phyloP scores from a whole-genome alignment of 2,329 filamentous ascomycete genomes.

The Fusarium decemcellulare region DNA sequence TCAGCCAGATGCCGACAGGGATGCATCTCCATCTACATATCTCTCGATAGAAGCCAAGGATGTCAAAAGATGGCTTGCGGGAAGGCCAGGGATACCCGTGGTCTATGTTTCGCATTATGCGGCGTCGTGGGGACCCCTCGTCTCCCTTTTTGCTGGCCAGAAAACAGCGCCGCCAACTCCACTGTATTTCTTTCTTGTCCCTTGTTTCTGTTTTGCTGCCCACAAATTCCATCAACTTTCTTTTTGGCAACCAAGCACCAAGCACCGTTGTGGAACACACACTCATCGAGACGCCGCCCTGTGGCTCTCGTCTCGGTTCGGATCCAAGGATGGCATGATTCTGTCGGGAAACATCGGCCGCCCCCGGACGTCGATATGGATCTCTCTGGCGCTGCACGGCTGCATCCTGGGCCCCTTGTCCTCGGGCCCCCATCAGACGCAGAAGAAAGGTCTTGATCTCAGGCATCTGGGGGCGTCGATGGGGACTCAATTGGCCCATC shows the following conservation, averaged over 20 bases:
- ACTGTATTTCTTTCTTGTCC: background rate
- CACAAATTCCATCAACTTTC: conserved; percentile 29
- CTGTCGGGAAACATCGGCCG: conserved; percentile 46
- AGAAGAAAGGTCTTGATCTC: conserved; percentile 13
- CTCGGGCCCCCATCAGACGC: conserved; percentile 1
- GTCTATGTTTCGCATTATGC: conserved; percentile 39
- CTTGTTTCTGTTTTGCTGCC: background rate
- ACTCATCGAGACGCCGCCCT: background rate
- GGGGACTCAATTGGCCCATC: background rate
- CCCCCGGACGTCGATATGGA: conserved; percentile 18
- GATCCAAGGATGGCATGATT: conserved; percentile 47
- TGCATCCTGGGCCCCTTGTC: conserved; percentile 17
- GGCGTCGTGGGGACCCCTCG: background rate
- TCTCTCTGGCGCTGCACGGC: conserved; percentile 16
- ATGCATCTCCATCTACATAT: background rate
- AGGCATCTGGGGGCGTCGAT: conserved; percentile 21
- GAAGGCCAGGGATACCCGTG: conserved; percentile 31
- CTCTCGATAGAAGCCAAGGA: conserved; percentile 13
- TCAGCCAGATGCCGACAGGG: background rate
- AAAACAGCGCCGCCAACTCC: conserved; percentile 14
- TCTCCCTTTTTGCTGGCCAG: conserved; percentile 21
- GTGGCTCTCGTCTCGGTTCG: conserved; percentile 28
- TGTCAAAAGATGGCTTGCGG: conserved; percentile 20
- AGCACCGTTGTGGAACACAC: conserved; percentile 10
- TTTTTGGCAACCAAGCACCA: conserved; percentile 6